Evolutionary conservation across 306 rosid genomes (phyloP).

Genomic region (Sophora flavescens): DNA sequence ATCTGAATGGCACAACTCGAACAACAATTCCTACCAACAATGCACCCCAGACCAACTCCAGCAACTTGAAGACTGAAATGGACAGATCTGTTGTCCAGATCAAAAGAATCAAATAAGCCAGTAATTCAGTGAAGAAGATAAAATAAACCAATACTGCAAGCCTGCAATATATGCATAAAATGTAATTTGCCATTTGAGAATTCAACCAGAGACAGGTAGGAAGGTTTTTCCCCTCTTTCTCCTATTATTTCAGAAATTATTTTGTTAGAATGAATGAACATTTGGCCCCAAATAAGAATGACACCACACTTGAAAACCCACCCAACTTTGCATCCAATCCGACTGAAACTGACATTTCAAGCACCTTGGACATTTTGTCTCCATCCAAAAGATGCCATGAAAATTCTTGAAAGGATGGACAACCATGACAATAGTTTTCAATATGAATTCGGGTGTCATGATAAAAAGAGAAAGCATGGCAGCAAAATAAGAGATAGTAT

Average conservation of each 20-base stretch:
- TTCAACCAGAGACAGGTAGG: slow-evolving; percentile 3
- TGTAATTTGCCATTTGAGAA: slow-evolving; percentile 18
- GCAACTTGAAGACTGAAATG: slow-evolving; percentile 47
- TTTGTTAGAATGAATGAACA: neutral
- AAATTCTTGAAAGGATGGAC: slow-evolving; percentile 14
- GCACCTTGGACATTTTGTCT: slow-evolving; percentile 17
- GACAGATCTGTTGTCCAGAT: slow-evolving; percentile 37
- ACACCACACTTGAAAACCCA: neutral
- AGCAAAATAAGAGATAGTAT: slow-evolving; percentile 23
- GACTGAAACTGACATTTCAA: slow-evolving; percentile 27
- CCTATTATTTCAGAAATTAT: slow-evolving; percentile 34
- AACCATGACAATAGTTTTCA: slow-evolving; percentile 15
- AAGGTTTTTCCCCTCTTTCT: neutral
- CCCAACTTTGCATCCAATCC: slow-evolving; percentile 3
- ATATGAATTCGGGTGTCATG: neutral
- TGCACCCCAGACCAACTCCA: slow-evolving; percentile 41
- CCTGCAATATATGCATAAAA: neutral
- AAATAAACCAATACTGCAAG: slow-evolving; percentile 33
- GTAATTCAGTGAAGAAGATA: slow-evolving; percentile 3
- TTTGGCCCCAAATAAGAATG: slow-evolving; percentile 14
- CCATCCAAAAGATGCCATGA: neutral
- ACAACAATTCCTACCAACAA: slow-evolving; percentile 37
- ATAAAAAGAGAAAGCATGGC: slow-evolving; percentile 2
- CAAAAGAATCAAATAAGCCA: slow-evolving; percentile 41
- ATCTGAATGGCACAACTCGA: slow-evolving; percentile 22